A percentile compares a stretch with the other conserved stretches of the same genome.
Evolutionary conservation across 176 grass and related monocot genomes (phyloP).

Genomic region (Alloteropsis semialata): DNA sequence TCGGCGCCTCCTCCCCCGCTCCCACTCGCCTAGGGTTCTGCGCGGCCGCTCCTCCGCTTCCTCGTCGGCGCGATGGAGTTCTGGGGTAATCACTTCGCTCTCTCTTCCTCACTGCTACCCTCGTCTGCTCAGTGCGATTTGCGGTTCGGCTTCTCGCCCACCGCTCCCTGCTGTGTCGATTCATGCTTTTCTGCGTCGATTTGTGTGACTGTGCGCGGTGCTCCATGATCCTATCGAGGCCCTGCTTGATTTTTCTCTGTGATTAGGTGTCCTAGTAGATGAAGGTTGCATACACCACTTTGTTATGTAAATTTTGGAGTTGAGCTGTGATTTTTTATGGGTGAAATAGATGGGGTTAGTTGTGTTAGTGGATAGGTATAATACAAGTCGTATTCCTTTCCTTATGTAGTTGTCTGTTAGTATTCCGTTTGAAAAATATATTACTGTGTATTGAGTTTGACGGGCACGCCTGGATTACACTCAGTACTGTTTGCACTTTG

Average conservation of each 20-base stretch:
- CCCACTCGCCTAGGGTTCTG: neutral
- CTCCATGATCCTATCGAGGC: neutral
- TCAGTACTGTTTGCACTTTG: too few relatives aligned
- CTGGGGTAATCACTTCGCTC: conserved; percentile 26
- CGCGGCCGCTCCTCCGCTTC: neutral
- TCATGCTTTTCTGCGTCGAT: neutral
- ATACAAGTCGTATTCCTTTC: neutral
- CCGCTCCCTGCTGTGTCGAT: neutral
- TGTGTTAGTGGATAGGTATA: neutral
- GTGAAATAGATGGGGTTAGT: neutral
- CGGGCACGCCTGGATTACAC: too few relatives aligned
- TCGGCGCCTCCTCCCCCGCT: neutral
- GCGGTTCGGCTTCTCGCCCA: neutral
- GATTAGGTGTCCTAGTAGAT: neutral
- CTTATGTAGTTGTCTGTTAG: too few relatives aligned
- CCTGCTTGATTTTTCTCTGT: neutral
- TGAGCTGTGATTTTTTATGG: neutral
- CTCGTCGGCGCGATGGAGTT: conserved; percentile 31
- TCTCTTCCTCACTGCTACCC: neutral
- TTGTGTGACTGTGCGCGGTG: neutral
- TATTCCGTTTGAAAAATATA: too few relatives aligned
- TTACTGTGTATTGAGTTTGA: neutral
- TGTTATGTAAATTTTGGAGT: neutral
- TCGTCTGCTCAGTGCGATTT: neutral
- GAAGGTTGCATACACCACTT: neutral